Evolutionary conservation across 1,284 basidiomycete species (phyloP).

Genomic region (Irpex lacteus): DNA sequence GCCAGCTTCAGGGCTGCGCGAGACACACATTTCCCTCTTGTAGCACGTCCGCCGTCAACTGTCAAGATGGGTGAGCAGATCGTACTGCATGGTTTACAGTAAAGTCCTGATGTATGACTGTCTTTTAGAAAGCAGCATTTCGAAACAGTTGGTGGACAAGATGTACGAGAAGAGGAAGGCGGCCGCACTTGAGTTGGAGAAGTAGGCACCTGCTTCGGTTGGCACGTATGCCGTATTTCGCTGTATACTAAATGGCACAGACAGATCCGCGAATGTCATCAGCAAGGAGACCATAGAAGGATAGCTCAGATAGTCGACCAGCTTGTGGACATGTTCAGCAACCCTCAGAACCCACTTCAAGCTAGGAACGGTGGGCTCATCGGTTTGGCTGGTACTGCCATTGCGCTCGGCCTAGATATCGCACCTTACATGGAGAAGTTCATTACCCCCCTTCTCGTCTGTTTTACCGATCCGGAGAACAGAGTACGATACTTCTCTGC

Average conservation of each 20-base stretch:
- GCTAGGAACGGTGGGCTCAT: constrained; percentile 95
- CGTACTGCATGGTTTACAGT: not conserved
- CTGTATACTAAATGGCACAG: constrained; percentile 39
- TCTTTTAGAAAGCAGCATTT: constrained; percentile 56
- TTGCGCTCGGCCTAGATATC: constrained; percentile 91
- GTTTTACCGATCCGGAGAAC: constrained; percentile 94
- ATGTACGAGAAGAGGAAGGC: constrained; percentile 96
- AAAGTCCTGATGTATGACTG: not conserved
- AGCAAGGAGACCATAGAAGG: constrained; percentile 75
- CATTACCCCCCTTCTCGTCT: constrained; percentile 86
- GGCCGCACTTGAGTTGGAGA: constrained; percentile 93
- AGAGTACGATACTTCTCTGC: constrained; percentile 96
- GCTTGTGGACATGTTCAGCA: constrained; percentile 89
- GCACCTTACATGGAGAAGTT: constrained; percentile 94
- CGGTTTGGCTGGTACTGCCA: constrained; percentile 93
- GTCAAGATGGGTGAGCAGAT: constrained; percentile 6
- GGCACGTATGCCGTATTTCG: not conserved
- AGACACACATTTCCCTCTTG: not conserved
- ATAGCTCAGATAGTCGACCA: constrained; percentile 93
- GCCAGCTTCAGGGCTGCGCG: not conserved
- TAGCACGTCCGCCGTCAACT: not conserved
- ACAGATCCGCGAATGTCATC: constrained; percentile 80
- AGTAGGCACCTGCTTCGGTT: constrained; percentile 44
- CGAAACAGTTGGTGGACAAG: constrained; percentile 81
- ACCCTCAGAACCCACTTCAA: constrained; percentile 78